Conservation (phyloP, 352 stramenopile genomes). For the Discostella stelligera region DNA sequence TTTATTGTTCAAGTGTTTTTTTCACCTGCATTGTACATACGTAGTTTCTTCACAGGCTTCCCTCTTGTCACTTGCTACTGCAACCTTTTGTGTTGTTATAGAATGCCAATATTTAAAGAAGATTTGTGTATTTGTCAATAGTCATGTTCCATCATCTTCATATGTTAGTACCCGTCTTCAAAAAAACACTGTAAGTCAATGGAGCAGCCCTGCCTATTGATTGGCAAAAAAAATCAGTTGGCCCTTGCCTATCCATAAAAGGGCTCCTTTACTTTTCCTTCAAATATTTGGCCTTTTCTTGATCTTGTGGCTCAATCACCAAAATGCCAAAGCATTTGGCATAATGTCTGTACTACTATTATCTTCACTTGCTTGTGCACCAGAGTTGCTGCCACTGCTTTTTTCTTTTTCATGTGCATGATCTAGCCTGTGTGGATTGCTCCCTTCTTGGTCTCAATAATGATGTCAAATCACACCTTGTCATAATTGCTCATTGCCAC, state of each 20-base stretch:
- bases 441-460: background rate
- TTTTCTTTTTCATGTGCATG: background rate
- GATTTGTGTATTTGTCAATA: slow-evolving; percentile 32
- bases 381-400: too few species aligned
- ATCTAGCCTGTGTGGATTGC: background rate
- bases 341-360: slow-evolving; percentile 20
- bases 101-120: slow-evolving; percentile 25
- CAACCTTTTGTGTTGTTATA: slow-evolving; percentile 34
- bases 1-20: background rate
- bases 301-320: slow-evolving; percentile 18
- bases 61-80: slow-evolving; percentile 7
- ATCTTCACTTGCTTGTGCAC: background rate
- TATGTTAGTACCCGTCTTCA: slow-evolving; percentile 8
- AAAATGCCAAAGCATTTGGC: slow-evolving; percentile 27
- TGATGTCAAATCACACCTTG: background rate
- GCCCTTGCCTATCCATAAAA: slow-evolving; percentile 12
- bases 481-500: too few species aligned
- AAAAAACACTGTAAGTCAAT: too few species aligned
- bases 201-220: too few species aligned
- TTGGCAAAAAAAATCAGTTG: slow-evolving; percentile 3
- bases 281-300: slow-evolving; percentile 1
- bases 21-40: slow-evolving; percentile 41
- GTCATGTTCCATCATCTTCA: slow-evolving; percentile 21
- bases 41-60: slow-evolving; percentile 20
- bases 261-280: background rate